These are phyloP conservation scores for Ceriops tagal DNA, from an alignment of 345 rosid species.

Conservation along the genomic window DNA sequence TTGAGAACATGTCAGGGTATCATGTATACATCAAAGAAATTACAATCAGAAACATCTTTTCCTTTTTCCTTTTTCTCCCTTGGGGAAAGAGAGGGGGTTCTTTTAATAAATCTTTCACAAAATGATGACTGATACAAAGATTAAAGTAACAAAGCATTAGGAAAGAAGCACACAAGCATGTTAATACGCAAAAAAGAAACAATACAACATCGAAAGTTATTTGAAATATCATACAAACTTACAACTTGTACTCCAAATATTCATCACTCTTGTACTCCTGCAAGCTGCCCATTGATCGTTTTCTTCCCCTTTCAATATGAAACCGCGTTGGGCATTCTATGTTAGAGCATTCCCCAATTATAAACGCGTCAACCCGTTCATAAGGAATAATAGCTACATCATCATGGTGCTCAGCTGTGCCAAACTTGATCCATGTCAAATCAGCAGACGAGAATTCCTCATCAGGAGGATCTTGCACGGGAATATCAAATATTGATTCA, in stretches of 20 bases:
- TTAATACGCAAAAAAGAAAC: neutral
- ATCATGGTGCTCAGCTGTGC: slow-evolving; percentile 36
- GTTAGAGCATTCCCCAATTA: slow-evolving; percentile 87
- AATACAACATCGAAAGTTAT: neutral
- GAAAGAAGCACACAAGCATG: neutral
- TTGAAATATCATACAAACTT: slow-evolving; percentile 27
- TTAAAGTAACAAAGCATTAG: too few relatives aligned
- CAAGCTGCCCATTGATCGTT: slow-evolving; percentile 60
- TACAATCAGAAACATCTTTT: too few relatives aligned
- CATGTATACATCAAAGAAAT: too few relatives aligned
- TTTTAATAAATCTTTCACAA: too few relatives aligned
- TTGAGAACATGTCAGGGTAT: too few relatives aligned
- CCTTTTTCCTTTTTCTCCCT: too few relatives aligned
- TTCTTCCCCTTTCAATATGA: slow-evolving; percentile 89
- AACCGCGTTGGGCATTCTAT: slow-evolving; percentile 82
- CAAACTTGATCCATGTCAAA: slow-evolving; percentile 79
- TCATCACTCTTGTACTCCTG: slow-evolving; percentile 75
- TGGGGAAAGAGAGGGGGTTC: too few relatives aligned
- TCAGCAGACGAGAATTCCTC: slow-evolving; percentile 80
- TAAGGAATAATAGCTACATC: slow-evolving; percentile 81
- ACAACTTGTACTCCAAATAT: slow-evolving; percentile 84
- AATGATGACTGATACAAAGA: too few relatives aligned
- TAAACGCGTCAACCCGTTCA: slow-evolving; percentile 68
- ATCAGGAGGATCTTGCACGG: slow-evolving; percentile 64
- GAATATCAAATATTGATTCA: slow-evolving; percentile 51